A percentile compares a stretch with the other conserved stretches of the same genome.
These are phyloP conservation scores for Penicillium sp. DNA, from an alignment of 2,329 filamentous ascomycete genomes.

Conservation along the genomic window DNA sequence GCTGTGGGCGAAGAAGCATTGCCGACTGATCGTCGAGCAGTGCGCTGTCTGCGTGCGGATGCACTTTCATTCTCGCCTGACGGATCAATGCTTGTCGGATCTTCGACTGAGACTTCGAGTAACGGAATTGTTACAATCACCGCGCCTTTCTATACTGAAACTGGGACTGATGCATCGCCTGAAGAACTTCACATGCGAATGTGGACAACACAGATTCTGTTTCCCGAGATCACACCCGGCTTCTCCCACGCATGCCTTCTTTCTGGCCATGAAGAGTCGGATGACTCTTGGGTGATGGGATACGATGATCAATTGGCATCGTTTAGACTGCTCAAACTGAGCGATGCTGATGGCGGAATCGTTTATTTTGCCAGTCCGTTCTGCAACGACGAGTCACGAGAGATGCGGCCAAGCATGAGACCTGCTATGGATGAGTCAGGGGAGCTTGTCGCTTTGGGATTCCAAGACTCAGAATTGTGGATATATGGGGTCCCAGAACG, in stretches of 20 bases:
- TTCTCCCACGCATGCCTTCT: slow-evolving; percentile 76
- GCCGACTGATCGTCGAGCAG: slow-evolving; percentile 68
- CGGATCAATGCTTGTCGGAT: slow-evolving; percentile 75
- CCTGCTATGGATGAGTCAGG: slow-evolving; percentile 70
- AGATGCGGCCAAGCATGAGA: slow-evolving; percentile 66
- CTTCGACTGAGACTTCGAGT: slow-evolving; percentile 64
- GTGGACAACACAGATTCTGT: slow-evolving; percentile 84
- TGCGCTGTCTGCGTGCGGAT: slow-evolving; percentile 77
- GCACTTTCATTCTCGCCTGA: slow-evolving; percentile 74
- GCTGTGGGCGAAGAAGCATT: slow-evolving; percentile 67
- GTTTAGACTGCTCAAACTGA: slow-evolving; percentile 74
- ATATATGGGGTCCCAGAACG: slow-evolving; percentile 76
- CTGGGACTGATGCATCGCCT: slow-evolving; percentile 51
- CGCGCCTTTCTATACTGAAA: slow-evolving; percentile 72
- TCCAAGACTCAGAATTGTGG: slow-evolving; percentile 72
- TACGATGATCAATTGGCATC: slow-evolving; percentile 77
- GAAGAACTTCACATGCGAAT: slow-evolving; percentile 68
- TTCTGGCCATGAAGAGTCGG: slow-evolving; percentile 50
- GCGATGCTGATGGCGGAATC: slow-evolving; percentile 73
- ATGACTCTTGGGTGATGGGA: slow-evolving; percentile 74
- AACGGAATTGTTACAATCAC: slow-evolving; percentile 75
- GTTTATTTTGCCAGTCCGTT: slow-evolving; percentile 75
- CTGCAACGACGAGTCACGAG: slow-evolving; percentile 49
- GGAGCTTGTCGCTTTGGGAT: slow-evolving; percentile 72
- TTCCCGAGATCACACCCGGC: slow-evolving; percentile 76